phyloP scores from a whole-genome alignment of 2,329 filamentous ascomycete species.

The Mariannaea elegans region DNA sequence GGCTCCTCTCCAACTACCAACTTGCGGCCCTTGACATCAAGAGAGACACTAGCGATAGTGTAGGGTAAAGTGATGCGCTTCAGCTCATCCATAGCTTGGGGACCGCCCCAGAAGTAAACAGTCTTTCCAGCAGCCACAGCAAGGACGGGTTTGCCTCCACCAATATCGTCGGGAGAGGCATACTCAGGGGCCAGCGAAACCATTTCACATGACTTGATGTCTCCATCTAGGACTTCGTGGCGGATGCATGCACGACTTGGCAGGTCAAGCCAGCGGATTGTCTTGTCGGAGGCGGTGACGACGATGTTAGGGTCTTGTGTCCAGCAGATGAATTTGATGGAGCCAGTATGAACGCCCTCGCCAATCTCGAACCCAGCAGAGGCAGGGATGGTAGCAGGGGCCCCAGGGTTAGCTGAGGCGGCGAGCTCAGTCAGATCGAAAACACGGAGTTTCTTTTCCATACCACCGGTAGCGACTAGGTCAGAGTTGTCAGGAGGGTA shows the following conservation, averaged over 20 bases:
- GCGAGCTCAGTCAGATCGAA: conserved; percentile 80
- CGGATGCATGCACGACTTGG: conserved; percentile 78
- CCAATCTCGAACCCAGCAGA: conserved; percentile 86
- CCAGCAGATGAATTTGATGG: conserved; percentile 98
- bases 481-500: conserved; percentile 84
- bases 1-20: conserved; percentile 90
- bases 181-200: conserved; percentile 71
- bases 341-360: conserved; percentile 80
- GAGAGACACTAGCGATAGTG: conserved; percentile 88
- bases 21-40: conserved; percentile 82
- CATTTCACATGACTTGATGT: conserved; percentile 92
- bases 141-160: conserved; percentile 75
- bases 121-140: conserved; percentile 94
- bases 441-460: conserved; percentile 95
- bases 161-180: conserved; percentile 69
- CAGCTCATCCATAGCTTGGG: conserved; percentile 72
- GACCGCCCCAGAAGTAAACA: conserved; percentile 89
- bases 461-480: conserved; percentile 91
- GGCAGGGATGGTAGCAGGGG: conserved; percentile 60
- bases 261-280: conserved; percentile 93
- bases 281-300: conserved; percentile 91
- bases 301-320: conserved; percentile 86
- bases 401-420: conserved; percentile 47
- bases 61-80: conserved; percentile 84
- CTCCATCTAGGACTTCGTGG: conserved; percentile 80